Base-by-base conservation (phyloP, 176 grass and related monocot genomes). In the Raddia distichophylla region DNA sequence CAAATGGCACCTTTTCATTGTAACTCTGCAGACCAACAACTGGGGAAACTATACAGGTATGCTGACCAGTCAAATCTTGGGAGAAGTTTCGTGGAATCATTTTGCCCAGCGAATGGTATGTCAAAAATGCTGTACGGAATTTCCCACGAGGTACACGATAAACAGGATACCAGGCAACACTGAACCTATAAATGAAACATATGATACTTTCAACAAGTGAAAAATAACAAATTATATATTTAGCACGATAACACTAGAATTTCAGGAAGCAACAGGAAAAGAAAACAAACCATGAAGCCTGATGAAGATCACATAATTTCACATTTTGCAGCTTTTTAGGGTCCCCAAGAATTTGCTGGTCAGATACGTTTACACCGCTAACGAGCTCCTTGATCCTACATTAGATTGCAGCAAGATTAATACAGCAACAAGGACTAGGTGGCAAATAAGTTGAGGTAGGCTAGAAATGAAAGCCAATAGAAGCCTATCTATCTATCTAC, bases 131-230 rank as follows among this genome's bases (percentile, higher is more conserved):
- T 58, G 84, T 85, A 65, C 69, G 87, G 53, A 93, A 87, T 33
- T 82, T 90, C 52, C 84, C 87, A 85, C 64, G 76, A 61, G 91
- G 91, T 74, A 93, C 86, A 58, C 87, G 85, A 79, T 90, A 93
- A 85, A 93, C 83, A 82, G 91, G 91, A 84, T 93, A 93, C 91
- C 91, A 93, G 64, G 91, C 91, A 79, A 90, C 85, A 85, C 75
- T 79, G 79, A 79, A 93, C 87, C 91, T 93, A 73, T 7, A 87
- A 74, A 86, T 61, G n/a, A 67, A 79, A 76, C 20, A 76, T 51
- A 81, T 55, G 17, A 54, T 61, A 18, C 11, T 46, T n/a, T 74
- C 53, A 89, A 69, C 43, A 75, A 55, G 18, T 59, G 45, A 16
- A 54, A 69, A 69, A 60, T 55, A 64, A 76, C 18, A 20, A 70